Conservation (phyloP, 2,329 filamentous ascomycete species). For the Fusarium pilosicola region DNA sequence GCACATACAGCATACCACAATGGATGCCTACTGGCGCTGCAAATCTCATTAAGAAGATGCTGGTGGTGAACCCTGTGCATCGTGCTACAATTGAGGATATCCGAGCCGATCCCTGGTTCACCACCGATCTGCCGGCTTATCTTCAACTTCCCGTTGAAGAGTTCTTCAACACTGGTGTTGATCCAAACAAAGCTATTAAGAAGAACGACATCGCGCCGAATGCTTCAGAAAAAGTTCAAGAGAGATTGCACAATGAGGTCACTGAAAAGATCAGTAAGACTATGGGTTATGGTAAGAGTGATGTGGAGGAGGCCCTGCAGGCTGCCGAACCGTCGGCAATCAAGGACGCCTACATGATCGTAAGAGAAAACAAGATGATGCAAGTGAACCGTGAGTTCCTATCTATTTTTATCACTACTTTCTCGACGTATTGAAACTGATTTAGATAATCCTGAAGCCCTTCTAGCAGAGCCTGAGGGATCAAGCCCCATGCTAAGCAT, state of each 20-base stretch:
- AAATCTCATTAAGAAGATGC: conserved; percentile 87
- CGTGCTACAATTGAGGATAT: conserved; percentile 95
- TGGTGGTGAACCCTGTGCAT: conserved; percentile 94
- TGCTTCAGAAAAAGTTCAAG: conserved; percentile 80
- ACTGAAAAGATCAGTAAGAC: conserved; percentile 96
- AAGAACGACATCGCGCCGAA: conserved; percentile 83
- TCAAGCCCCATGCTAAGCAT: conserved; percentile 64
- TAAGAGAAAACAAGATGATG: conserved; percentile 98
- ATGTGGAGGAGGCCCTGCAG: conserved; percentile 93
- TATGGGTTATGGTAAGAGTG: conserved; percentile 95
- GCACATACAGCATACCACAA: conserved; percentile 89
- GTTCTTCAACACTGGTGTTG: conserved; percentile 92
- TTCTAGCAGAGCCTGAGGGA: conserved; percentile 50
- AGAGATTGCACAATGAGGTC: conserved; percentile 90
- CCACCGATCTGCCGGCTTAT: conserved; percentile 85
- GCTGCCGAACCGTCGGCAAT: conserved; percentile 96
- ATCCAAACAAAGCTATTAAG: conserved; percentile 90
- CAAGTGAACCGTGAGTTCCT: conserved; percentile 82
- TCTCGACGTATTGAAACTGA: conserved; percentile 44
- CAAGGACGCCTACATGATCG: conserved; percentile 98
- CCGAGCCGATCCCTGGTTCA: conserved; percentile 92
- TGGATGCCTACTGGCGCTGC: conserved; percentile 90
- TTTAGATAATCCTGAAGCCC: conserved; percentile 49
- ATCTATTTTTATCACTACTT: background rate
- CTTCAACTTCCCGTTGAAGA: conserved; percentile 89